Evolutionary conservation across 257 asterid species (phyloP), one percentile per base, ranked within the genome.

Genomic region (Solanum paucissectum): DNA sequence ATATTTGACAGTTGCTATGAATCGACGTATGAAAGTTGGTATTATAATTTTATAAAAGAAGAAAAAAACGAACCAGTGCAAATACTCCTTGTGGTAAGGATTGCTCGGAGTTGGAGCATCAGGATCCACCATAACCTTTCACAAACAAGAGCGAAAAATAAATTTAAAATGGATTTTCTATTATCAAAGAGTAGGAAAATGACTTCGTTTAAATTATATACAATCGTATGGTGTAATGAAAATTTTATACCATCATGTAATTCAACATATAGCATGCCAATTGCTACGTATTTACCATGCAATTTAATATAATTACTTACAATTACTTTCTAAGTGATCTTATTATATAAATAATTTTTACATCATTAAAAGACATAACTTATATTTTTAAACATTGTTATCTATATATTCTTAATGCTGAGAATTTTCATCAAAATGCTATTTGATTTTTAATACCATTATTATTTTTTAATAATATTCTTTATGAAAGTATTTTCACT

Each of bases 71-170:
- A 9, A 94, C 96, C 96, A 94, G 93, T 94, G 96, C 84, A 94
- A 79, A 87, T 93, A 93, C 83, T 94, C 96, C 32, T 95, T 83
- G 27, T 93, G 94, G 87, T 11, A 87, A 4, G 96, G 95, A 36
- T 93, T 91, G 81, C 94, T 94, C 1, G 96, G 96, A 84, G 92
- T 93, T 7, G 96, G 96, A 84, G 96, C 96, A 92, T 94, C 96
- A 42, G 96, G 96, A 69, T 94, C 94, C 90, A 94, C 96, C 94
- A 93, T 89, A 55, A 93, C 92, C 96, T 93, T 40, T 13, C 62
- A 66, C 14, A 60, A 14, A 20, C 0, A 81, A 21, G 32, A 81
- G 18, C 2, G 11, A 21, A 73, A 49, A 49, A 49, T 49, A 14
- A 55, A 6, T 2, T 55, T 55, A 52, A 52, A 52, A 18, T 52